A percentile compares a stretch with the other conserved stretches of the same genome.
phyloP scores from a whole-genome alignment of 2,329 filamentous ascomycete species.

The Aspergillus novofumigatus region DNA sequence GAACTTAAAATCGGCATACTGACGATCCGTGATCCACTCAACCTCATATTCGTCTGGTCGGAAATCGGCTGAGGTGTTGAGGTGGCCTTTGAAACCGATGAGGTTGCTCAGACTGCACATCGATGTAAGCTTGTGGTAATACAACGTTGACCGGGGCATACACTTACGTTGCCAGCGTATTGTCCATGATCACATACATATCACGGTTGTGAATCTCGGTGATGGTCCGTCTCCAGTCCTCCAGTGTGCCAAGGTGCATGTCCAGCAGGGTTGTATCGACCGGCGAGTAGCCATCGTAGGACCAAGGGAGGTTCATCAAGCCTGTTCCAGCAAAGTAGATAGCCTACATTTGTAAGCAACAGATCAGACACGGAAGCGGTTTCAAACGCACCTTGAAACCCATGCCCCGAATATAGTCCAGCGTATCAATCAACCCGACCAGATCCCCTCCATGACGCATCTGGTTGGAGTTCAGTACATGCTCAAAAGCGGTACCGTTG shows the following conservation, averaged over 20 bases:
- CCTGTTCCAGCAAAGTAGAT: slow-evolving; percentile 59
- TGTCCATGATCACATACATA: slow-evolving; percentile 64
- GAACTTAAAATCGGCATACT: slow-evolving; percentile 55
- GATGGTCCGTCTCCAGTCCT: slow-evolving; percentile 54
- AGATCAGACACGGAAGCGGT: neutral
- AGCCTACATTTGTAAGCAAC: slow-evolving; percentile 34
- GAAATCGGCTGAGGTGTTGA: slow-evolving; percentile 56
- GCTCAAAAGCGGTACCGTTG: slow-evolving; percentile 57
- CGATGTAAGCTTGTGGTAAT: neutral
- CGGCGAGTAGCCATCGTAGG: slow-evolving; percentile 55
- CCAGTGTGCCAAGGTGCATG: slow-evolving; percentile 56
- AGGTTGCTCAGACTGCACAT: slow-evolving; percentile 49
- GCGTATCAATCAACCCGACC: slow-evolving; percentile 52
- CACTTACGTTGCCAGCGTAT: slow-evolving; percentile 58
- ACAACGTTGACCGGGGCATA: neutral
- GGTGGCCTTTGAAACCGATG: slow-evolving; percentile 56
- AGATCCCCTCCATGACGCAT: slow-evolving; percentile 60
- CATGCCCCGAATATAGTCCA: slow-evolving; percentile 62
- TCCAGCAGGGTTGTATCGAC: slow-evolving; percentile 61
- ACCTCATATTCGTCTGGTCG: slow-evolving; percentile 52
- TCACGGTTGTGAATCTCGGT: slow-evolving; percentile 54
- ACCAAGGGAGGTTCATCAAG: slow-evolving; percentile 62
- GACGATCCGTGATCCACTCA: slow-evolving; percentile 50
- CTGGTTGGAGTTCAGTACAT: slow-evolving; percentile 56
- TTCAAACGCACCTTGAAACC: slow-evolving; percentile 50